phyloP scores from a whole-genome alignment of 306 rosid species.

The Trichosanthes cucumerina region DNA sequence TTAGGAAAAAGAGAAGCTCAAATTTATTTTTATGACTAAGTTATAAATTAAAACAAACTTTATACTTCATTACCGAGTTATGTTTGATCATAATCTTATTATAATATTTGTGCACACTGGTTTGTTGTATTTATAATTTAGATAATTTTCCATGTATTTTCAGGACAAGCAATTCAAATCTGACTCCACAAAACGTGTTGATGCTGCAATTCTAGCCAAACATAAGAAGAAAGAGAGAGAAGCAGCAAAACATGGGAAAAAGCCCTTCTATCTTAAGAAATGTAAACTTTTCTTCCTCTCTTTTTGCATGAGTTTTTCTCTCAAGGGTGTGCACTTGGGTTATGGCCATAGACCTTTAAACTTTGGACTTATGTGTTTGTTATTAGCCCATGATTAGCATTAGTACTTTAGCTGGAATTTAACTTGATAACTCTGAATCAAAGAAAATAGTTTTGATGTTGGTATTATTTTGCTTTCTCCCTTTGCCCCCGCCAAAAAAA shows the following conservation, averaged over 20 bases:
- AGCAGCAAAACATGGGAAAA: slow-evolving; percentile 65
- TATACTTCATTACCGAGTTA: neutral
- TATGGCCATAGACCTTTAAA: neutral
- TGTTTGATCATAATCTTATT: neutral
- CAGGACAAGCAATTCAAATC: slow-evolving; percentile 60
- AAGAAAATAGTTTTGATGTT: too few relatives aligned
- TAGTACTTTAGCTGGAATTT: too few relatives aligned
- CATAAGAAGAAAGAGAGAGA: slow-evolving; percentile 79
- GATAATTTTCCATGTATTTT: slow-evolving; percentile 6
- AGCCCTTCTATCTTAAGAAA: slow-evolving; percentile 56
- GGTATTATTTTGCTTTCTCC: too few relatives aligned
- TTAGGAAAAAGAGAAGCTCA: neutral
- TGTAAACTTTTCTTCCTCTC: slow-evolving; percentile 26
- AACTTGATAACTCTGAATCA: too few relatives aligned
- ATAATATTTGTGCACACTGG: neutral
- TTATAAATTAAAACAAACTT: neutral
- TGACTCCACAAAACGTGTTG: slow-evolving; percentile 30
- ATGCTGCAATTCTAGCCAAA: slow-evolving; percentile 38
- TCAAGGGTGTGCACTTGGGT: neutral
- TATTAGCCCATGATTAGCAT: neutral
- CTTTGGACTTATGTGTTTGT: neutral
- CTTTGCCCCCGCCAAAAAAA: too few relatives aligned
- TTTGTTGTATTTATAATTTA: neutral
- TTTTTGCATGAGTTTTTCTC: neutral
- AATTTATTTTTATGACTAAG: neutral